A percentile compares a stretch with the other conserved stretches of the same genome.
phyloP scores from a whole-genome alignment of 108 stramenopile species.

The Fragilariopsis cylindrus region DNA sequence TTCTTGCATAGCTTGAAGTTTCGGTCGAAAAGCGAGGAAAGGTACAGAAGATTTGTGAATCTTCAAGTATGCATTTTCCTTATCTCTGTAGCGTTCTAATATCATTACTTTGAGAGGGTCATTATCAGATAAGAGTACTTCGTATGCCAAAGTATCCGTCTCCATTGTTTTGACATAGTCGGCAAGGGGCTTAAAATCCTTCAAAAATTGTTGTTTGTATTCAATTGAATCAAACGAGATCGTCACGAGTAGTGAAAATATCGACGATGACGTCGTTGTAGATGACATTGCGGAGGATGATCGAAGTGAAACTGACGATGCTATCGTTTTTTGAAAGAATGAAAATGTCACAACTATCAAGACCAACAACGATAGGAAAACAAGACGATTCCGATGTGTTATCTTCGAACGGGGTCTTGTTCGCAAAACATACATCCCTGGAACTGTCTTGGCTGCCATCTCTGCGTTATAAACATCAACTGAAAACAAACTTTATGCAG shows the following conservation, averaged over 20 bases:
- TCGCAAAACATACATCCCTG: no score
- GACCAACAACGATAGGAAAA: neutral
- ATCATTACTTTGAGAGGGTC: constrained; percentile 55
- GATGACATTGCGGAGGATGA: neutral
- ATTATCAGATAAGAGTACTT: constrained; percentile 59
- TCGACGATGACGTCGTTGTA: neutral
- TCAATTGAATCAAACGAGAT: constrained; percentile 19
- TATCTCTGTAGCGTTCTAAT: constrained; percentile 70
- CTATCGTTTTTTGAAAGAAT: neutral
- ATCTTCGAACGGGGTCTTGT: no score
- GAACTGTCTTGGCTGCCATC: no score
- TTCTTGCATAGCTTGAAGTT: constrained; percentile 58
- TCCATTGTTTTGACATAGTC: constrained; percentile 22
- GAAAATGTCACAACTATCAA: neutral
- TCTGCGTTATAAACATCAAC: no score
- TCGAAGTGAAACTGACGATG: neutral
- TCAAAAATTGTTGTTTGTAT: constrained; percentile 39
- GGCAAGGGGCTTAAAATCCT: constrained; percentile 20
- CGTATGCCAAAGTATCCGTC: constrained; percentile 56
- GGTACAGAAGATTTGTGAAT: constrained; percentile 50
- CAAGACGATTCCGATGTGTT: neutral
- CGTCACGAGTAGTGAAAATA: constrained; percentile 44
- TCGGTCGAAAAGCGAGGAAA: constrained; percentile 62
- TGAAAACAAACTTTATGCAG: no score
- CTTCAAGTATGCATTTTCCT: constrained; percentile 56